Conservation (phyloP, 1,284 basidiomycete genomes). For the Stereum hirsutum region DNA sequence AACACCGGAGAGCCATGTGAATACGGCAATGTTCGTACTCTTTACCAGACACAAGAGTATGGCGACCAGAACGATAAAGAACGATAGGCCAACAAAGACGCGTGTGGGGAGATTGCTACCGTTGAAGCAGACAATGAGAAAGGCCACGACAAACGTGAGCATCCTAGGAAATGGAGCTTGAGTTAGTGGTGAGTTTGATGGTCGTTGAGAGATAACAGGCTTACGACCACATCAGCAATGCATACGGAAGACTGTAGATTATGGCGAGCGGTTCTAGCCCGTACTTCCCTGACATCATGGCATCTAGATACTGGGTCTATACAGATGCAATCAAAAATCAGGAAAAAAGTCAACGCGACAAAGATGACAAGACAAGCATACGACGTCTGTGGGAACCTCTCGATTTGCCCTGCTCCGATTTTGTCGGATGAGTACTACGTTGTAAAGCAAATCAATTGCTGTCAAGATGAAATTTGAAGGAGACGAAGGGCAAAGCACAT, state of each 20-base stretch:
- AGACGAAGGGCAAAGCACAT: too few species aligned
- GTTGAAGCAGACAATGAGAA: slow-evolving; percentile 6
- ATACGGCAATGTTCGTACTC: too few species aligned
- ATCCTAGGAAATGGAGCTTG: too few species aligned
- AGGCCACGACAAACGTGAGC: slow-evolving; percentile 6
- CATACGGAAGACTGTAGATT: slow-evolving; percentile 36
- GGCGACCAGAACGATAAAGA: neutral
- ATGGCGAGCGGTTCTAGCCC: slow-evolving; percentile 34
- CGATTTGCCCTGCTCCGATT: slow-evolving; percentile 27
- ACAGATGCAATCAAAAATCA: slow-evolving; percentile 20
- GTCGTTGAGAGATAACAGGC: too few species aligned
- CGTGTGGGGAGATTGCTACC: slow-evolving; percentile 1
- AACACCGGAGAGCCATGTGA: too few species aligned
- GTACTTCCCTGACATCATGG: slow-evolving; percentile 17
- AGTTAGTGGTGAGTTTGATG: too few species aligned
- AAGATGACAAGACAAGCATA: slow-evolving; percentile 13
- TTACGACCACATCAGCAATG: slow-evolving; percentile 38
- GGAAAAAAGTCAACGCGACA: neutral
- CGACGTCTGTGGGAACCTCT: slow-evolving; percentile 26
- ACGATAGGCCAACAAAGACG: neutral
- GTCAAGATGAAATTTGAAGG: too few species aligned
- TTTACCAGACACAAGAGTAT: too few species aligned
- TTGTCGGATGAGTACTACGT: slow-evolving; percentile 32
- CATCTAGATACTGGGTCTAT: slow-evolving; percentile 6
- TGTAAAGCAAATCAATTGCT: too few species aligned